Base-by-base conservation (phyloP, 1,284 basidiomycete species). In the Laetiporus sulphureus region DNA sequence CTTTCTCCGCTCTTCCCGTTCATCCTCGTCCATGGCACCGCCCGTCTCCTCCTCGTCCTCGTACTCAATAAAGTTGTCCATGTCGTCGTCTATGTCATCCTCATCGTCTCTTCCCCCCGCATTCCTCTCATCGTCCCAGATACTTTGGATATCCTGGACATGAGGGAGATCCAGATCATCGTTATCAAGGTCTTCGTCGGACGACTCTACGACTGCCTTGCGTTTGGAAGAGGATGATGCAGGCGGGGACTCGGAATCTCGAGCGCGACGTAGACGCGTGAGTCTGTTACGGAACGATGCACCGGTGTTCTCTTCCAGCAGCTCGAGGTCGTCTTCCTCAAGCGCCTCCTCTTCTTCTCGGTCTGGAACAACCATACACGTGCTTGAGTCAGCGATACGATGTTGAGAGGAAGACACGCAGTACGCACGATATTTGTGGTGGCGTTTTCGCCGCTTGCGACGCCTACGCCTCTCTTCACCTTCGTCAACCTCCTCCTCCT, bases 231-330 rank as follows among this genome's bases (percentile, higher is more conserved):
- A 76, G 16, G 74, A 78, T 32, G 73, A 68, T 16, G 67, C 70
- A 11, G 76, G 75, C 27, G 79, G 79, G n/a, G 82, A 84, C 38
- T 72, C 73, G 8, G 79, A 79, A 51, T 79, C 77, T 48, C 80
- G 75, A 29, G 79, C 81, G 41, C 85, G 79, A 48, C 84, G 79
- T 33, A 89, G 71, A 49, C 87, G 78, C 50, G 81, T 85, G 32
- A 91, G 69, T 55, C 73, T 77, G 53, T 57, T 55, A 30, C 62
- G 60, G 64, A 79, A 81, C 3, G 76, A 72, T 16, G 77, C 75
- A 7, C 95, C 93, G 3, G 91, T 92, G 55, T 98, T 99, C 71
- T 99, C 96, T 57, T 91, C 90, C 18, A 99, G 63, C 7, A 99
- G 74, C 40, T 95, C 94, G 41, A 99, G 66, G 59, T 99, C 96